Conservation (phyloP, 495 filamentous ascomycete species). For the Staphylotrichum tortipilum region DNA sequence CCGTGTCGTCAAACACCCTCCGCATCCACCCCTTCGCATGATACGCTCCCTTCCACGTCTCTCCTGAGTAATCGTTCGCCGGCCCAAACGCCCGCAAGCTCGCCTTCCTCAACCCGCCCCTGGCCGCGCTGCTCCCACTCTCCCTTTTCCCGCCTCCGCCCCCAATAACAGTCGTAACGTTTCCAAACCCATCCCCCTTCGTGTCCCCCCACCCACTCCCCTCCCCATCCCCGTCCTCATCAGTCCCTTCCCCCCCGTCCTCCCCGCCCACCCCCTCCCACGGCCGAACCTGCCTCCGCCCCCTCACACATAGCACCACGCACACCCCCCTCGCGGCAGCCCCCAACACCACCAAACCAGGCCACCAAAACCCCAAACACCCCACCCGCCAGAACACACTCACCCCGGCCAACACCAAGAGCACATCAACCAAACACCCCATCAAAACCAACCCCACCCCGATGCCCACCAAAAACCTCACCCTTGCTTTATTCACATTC, state of each 20-base stretch:
- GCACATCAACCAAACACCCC: background rate
- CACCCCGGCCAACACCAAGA: background rate
- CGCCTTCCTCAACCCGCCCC: slow-evolving; percentile 22
- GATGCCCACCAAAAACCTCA: slow-evolving; percentile 43
- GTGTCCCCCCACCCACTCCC: too few relatives aligned
- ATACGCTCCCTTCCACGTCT: slow-evolving; percentile 48
- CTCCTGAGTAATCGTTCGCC: slow-evolving; percentile 44
- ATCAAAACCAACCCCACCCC: slow-evolving; percentile 44
- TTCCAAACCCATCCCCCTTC: too few relatives aligned
- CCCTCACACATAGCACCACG: slow-evolving; percentile 43
- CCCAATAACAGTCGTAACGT: background rate
- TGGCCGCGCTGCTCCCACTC: background rate
- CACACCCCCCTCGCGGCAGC: slow-evolving; percentile 40
- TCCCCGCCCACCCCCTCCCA: slow-evolving; percentile 43
- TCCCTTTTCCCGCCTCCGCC: background rate
- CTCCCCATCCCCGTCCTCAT: background rate
- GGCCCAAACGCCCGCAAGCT: slow-evolving; percentile 41
- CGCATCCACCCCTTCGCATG: slow-evolving; percentile 46
- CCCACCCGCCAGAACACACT: slow-evolving; percentile 47
- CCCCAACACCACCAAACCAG: slow-evolving; percentile 52
- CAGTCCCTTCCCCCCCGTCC: background rate
- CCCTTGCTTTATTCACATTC: slow-evolving; percentile 53
- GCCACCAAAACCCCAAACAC: slow-evolving; percentile 47
- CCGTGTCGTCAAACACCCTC: slow-evolving; percentile 54
- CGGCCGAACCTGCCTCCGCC: slow-evolving; percentile 55